Evolutionary conservation across 2,329 filamentous ascomycete species (phyloP), one percentile per base, ranked within the genome.

Genomic region (Colletotrichum viniferum): DNA sequence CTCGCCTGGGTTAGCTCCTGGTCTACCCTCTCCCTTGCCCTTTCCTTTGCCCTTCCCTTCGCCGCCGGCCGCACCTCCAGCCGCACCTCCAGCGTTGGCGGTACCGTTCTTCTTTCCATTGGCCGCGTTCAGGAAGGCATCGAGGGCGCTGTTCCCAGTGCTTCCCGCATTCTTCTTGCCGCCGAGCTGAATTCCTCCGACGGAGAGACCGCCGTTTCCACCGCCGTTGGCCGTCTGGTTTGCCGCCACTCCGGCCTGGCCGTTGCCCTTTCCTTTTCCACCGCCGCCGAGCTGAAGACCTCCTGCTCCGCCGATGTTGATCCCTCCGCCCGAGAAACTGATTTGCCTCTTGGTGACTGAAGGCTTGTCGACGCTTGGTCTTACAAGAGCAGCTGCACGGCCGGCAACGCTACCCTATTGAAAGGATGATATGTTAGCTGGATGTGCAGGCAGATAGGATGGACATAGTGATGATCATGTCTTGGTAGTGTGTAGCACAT

Each of bases 361-460:
- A 5, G 72, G 69, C 24, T 34, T 73, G 4, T 67, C 38, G 30
- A 63, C 32, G 9, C 43, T 43, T 3, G 62, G 63, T 16, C 28
- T 72, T 2, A 75, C 69, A 7, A 75, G 73, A 16, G 62, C 73
- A 24, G 63, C 63, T n/a, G 73, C 73, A 34, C 73, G 73, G 63
- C 63, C 58, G 16, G 69, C 73, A 28, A 32, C 32, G 26, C 73
- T 75, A 16, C 73, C 73, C 73, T 75, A 34, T 63, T 5, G 1
- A 4, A 4, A 3, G 13, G 13, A 48, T n/a, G 21, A 28, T 0
- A 13, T 60, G 16, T 60, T 21, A 61, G 52, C 24, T 12, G 9
- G 10, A 24, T 14, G 10, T 18, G 4, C 10, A 14, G 4, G n/a
- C 4, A 48, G 43, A 48, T 4, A 21, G 36, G 10, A 16, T 3